Conservation (phyloP, 345 rosid species). For the Draba incana region DNA sequence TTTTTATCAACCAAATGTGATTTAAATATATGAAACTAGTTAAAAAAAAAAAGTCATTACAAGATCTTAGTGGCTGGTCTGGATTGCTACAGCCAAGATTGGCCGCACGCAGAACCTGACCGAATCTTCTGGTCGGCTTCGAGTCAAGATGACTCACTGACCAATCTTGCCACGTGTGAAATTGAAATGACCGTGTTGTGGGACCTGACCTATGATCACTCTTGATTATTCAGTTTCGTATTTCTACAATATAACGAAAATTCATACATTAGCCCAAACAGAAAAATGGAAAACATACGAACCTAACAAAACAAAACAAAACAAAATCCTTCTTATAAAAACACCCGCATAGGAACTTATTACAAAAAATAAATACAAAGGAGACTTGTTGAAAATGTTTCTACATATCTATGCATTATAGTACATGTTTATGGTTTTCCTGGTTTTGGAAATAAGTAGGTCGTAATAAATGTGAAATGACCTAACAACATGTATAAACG, state of each 20-base stretch:
- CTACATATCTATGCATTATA: not conserved
- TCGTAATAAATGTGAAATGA: slow-evolving; percentile 1
- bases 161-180: slow-evolving; percentile 16
- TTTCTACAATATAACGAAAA: no score
- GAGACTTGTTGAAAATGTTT: no score
- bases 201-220: not conserved
- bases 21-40: no score
- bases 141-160: slow-evolving; percentile 1
- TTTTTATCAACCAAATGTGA: no score
- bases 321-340: no score
- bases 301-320: no score
- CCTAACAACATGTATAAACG: no score
- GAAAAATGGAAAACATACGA: no score
- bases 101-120: not conserved
- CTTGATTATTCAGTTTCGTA: no score
- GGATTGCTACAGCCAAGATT: slow-evolving; percentile 1
- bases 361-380: no score
- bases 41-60: not conserved
- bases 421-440: slow-evolving; percentile 2
- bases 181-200: not conserved
- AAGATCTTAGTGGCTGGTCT: not conserved
- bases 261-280: no score
- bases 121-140: slow-evolving; percentile 1
- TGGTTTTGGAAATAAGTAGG: slow-evolving; percentile 23
- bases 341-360: no score